Evolutionary conservation across 768 basidiomycete species (phyloP).

Genomic region (Mycena polygramma): DNA sequence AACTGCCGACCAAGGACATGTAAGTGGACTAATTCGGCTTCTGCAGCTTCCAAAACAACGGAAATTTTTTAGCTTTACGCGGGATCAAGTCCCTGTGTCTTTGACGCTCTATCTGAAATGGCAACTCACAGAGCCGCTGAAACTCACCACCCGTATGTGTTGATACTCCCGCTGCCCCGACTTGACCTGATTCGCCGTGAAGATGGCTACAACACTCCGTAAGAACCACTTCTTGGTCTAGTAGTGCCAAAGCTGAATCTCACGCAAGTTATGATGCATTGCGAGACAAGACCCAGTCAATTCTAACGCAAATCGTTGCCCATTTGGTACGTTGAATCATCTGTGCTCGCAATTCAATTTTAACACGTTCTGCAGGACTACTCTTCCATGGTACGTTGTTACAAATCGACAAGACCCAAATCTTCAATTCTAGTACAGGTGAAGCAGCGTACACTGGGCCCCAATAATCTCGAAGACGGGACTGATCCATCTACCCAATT

Average conservation of each 20-base stretch:
- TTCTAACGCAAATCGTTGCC: slow-evolving; percentile 88
- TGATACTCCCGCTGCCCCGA: not conserved
- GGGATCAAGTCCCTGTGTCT: slow-evolving; percentile 89
- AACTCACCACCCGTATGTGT: slow-evolving; percentile 71
- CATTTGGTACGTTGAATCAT: slow-evolving; percentile 58
- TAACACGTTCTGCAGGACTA: slow-evolving; percentile 45
- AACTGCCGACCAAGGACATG: slow-evolving; percentile 93
- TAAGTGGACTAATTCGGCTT: slow-evolving; percentile 48
- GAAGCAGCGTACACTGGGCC: slow-evolving; percentile 84
- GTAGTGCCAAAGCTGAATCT: not conserved
- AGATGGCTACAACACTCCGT: slow-evolving; percentile 86
- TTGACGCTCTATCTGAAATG: slow-evolving; percentile 89
- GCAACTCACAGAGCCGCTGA: slow-evolving; percentile 64
- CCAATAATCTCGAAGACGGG: slow-evolving; percentile 80
- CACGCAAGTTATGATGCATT: slow-evolving; percentile 33
- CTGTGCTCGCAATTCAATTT: not conserved
- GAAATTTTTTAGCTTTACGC: slow-evolving; percentile 72
- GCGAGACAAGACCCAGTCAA: slow-evolving; percentile 87
- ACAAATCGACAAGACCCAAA: not conserved
- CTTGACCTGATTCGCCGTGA: not conserved
- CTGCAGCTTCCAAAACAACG: not conserved
- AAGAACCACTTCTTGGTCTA: slow-evolving; percentile 66
- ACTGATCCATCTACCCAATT: slow-evolving; percentile 81
- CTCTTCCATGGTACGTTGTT: slow-evolving; percentile 55
- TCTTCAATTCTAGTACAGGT: slow-evolving; percentile 59